Percentiles rank a stretch among this genome's conserved stretches.
phyloP scores from a whole-genome alignment of 805 yeast species.

The Peterozyma toletana region DNA sequence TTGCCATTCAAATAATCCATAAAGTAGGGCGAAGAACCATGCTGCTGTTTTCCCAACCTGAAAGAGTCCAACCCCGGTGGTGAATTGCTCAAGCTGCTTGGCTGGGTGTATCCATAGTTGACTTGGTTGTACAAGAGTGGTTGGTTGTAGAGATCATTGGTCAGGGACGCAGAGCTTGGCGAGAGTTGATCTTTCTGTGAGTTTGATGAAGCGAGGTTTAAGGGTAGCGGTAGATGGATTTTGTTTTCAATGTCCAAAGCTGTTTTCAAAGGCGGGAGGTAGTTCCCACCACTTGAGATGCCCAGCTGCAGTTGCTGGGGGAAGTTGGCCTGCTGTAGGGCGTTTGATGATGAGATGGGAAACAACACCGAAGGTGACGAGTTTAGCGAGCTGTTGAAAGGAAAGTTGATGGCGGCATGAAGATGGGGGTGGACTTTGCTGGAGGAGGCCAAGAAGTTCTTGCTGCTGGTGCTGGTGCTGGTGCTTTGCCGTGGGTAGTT shows the following conservation, averaged over 20 bases:
- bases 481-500: background rate
- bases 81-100: slow-evolving; percentile 8
- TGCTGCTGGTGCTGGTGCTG: slow-evolving; percentile 3
- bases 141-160: too few species aligned
- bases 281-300: background rate
- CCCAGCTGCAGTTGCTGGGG: slow-evolving; percentile 5
- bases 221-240: slow-evolving; percentile 2
- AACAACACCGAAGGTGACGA: background rate
- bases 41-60: slow-evolving; percentile 1
- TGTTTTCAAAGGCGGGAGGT: slow-evolving; percentile 1
- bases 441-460: slow-evolving; percentile 11
- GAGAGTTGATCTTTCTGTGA: too few species aligned
- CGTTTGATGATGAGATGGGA: background rate
- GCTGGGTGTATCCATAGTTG: slow-evolving; percentile 4
- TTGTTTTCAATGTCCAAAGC: background rate
- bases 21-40: background rate
- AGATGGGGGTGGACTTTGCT: slow-evolving; percentile 13
- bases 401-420: too few species aligned
- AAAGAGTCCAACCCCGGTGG: background rate
- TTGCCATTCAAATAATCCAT: background rate
- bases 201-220: too few species aligned
- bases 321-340: background rate
- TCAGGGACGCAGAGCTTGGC: too few species aligned
- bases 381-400: too few species aligned
- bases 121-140: too few species aligned